Evolutionary conservation across 805 yeast species (phyloP).

Genomic region (Candida ponderosae): DNA sequence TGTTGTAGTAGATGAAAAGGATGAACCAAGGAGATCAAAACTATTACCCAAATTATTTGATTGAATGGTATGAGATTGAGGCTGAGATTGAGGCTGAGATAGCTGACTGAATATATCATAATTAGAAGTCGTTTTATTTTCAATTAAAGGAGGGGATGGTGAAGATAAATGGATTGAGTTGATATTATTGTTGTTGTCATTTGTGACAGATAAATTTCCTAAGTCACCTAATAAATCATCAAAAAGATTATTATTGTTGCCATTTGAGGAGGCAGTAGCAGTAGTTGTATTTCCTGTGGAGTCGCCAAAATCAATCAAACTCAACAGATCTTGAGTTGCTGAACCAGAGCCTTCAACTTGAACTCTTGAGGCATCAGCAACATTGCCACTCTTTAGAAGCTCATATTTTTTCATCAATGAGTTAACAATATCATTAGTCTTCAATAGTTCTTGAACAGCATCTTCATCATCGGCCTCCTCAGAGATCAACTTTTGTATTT

Average conservation of each 20-base stretch:
- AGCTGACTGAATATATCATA: slow-evolving; percentile 17
- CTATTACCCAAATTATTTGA: slow-evolving; percentile 10
- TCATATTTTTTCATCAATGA: slow-evolving; percentile 59
- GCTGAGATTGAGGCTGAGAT: slow-evolving; percentile 11
- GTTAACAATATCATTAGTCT: slow-evolving; percentile 70
- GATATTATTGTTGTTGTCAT: slow-evolving; percentile 13
- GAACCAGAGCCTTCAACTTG: slow-evolving; percentile 31
- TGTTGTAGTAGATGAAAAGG: slow-evolving; percentile 4
- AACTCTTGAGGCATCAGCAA: slow-evolving; percentile 41
- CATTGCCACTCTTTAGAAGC: slow-evolving; percentile 57
- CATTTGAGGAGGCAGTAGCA: slow-evolving; percentile 17
- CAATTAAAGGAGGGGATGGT: slow-evolving; percentile 19
- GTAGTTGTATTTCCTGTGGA: slow-evolving; percentile 17
- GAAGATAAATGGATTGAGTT: slow-evolving; percentile 28
- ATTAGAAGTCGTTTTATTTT: slow-evolving; percentile 14
- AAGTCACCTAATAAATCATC: slow-evolving; percentile 72
- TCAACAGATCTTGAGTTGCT: slow-evolving; percentile 27
- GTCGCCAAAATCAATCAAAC: slow-evolving; percentile 73
- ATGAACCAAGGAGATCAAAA: slow-evolving; percentile 11
- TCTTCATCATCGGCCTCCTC: slow-evolving; percentile 70
- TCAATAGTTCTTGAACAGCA: slow-evolving; percentile 55
- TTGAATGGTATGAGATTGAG: slow-evolving; percentile 4
- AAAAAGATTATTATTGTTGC: slow-evolving; percentile 32
- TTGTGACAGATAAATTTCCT: slow-evolving; percentile 53
- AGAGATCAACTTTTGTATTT: slow-evolving; percentile 72